Percentiles rank a stretch among this genome's conserved stretches.
These are phyloP conservation scores for Collybiopsis luxurians DNA, from an alignment of 768 basidiomycete genomes.

Conservation along the genomic window DNA sequence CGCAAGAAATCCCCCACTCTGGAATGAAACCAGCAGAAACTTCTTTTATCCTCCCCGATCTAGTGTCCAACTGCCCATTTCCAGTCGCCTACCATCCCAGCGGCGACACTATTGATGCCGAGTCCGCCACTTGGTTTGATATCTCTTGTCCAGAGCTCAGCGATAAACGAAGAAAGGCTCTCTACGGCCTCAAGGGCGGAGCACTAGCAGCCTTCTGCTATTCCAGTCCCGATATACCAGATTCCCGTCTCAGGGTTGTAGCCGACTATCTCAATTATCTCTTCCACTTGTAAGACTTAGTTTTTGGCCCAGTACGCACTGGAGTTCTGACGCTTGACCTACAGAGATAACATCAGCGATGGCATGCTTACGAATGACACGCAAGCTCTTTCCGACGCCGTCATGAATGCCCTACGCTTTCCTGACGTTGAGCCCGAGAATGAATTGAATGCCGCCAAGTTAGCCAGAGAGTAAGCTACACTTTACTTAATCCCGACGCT, in stretches of 20 bases:
- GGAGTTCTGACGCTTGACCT: too few species aligned
- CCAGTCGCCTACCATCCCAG: constrained; percentile 40
- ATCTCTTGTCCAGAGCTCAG: constrained; percentile 43
- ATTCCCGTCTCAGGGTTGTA: constrained; percentile 58
- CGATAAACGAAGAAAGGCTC: constrained; percentile 40
- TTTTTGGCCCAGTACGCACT: too few species aligned
- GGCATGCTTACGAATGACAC: constrained; percentile 70
- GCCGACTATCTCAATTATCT: constrained; percentile 68
- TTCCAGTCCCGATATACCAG: constrained; percentile 38
- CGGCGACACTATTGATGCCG: constrained; percentile 43
- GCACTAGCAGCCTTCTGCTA: constrained; percentile 68
- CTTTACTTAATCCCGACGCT: not conserved
- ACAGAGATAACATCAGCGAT: constrained; percentile 74
- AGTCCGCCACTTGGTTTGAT: constrained; percentile 52
- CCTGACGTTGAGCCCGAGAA: constrained; percentile 37
- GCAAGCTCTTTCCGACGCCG: constrained; percentile 53
- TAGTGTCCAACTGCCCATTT: constrained; percentile 50
- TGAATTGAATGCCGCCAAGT: constrained; percentile 54
- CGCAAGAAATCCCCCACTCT: too few species aligned
- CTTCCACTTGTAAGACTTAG: constrained; percentile 43
- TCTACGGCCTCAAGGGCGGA: constrained; percentile 61
- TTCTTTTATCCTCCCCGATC: constrained; percentile 50
- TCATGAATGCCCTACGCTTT: constrained; percentile 71
- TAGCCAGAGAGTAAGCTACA: constrained; percentile 62
- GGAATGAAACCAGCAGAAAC: too few species aligned